Percentiles rank a stretch among this genome's conserved stretches.
These are phyloP conservation scores for Wickerhamomyces strasburgensis DNA, from an alignment of 805 yeast genomes.

Conservation along the genomic window DNA sequence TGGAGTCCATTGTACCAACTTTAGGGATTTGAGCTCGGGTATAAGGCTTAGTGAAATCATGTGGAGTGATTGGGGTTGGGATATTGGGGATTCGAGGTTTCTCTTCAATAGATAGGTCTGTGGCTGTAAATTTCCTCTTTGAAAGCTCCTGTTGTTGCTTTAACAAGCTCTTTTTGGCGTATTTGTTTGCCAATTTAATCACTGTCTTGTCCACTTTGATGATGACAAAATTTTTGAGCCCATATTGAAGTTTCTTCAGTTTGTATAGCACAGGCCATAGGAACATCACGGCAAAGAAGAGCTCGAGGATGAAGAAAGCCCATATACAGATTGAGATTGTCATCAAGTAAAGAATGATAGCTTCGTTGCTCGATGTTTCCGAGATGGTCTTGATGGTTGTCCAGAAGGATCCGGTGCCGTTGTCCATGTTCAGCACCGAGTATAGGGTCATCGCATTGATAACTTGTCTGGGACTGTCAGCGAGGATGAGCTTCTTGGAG, in stretches of 20 bases:
- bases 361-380: constrained; percentile 54
- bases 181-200: constrained; percentile 40
- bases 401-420: constrained; percentile 27
- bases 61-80: constrained; percentile 5
- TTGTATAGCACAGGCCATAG: constrained; percentile 48
- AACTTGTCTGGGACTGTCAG: constrained; percentile 86
- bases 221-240: constrained; percentile 60
- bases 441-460: constrained; percentile 71
- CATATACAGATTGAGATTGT: constrained; percentile 69
- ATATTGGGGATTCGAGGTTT: constrained; percentile 1
- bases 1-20: constrained; percentile 6
- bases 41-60: constrained; percentile 7
- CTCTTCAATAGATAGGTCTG: constrained; percentile 3
- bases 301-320: constrained; percentile 58
- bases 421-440: constrained; percentile 38
- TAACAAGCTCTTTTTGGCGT: constrained; percentile 10
- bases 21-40: constrained; percentile 10
- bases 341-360: constrained; percentile 73
- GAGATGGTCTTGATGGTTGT: constrained; percentile 53
- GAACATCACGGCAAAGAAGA: constrained; percentile 48
- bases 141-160: constrained; percentile 7
- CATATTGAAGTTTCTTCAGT: constrained; percentile 35
- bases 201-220: constrained; percentile 53
- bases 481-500: constrained; percentile 57
- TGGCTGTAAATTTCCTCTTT: constrained; percentile 1